These are phyloP conservation scores for Lichtheimia ornata DNA, from an alignment of 371 early-diverging fungal species.

Conservation along the genomic window DNA sequence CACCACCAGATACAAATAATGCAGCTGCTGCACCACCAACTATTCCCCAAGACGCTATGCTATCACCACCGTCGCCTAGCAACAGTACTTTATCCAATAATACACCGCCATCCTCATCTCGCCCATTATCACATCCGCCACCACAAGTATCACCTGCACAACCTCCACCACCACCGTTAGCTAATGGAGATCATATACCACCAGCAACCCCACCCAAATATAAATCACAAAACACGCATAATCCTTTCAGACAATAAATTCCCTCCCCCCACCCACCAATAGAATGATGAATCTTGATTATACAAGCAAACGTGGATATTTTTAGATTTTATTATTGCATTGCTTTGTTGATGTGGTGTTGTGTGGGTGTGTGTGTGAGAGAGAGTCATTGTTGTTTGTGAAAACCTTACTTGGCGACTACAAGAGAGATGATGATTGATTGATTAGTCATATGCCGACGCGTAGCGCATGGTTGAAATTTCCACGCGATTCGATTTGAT, in stretches of 20 bases:
- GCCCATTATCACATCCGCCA: not conserved
- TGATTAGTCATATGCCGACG: not conserved
- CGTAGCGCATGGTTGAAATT: not conserved
- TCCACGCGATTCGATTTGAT: conserved; percentile 3
- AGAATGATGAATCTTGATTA: too few relatives aligned
- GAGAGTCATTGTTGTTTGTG: not conserved
- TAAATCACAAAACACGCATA: conserved; percentile 5
- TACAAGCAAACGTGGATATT: too few relatives aligned
- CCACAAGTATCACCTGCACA: conserved; percentile 1
- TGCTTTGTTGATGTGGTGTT: too few relatives aligned
- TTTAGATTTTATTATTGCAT: too few relatives aligned
- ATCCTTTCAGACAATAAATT: not conserved
- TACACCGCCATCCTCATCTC: not conserved
- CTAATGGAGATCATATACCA: too few relatives aligned
- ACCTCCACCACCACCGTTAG: not conserved
- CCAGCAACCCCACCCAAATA: not conserved
- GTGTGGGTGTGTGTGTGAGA: not conserved
- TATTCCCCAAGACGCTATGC: not conserved
- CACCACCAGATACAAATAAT: conserved; percentile 14
- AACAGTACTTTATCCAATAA: not conserved
- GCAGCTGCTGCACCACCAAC: conserved; percentile 3
- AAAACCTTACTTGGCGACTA: conserved; percentile 8
- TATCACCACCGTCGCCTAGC: not conserved
- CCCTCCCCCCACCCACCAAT: too few relatives aligned
- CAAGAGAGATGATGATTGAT: not conserved